Conservation (phyloP, 208 protist genomes). For the Acanthamoeba triangularis region DNA sequence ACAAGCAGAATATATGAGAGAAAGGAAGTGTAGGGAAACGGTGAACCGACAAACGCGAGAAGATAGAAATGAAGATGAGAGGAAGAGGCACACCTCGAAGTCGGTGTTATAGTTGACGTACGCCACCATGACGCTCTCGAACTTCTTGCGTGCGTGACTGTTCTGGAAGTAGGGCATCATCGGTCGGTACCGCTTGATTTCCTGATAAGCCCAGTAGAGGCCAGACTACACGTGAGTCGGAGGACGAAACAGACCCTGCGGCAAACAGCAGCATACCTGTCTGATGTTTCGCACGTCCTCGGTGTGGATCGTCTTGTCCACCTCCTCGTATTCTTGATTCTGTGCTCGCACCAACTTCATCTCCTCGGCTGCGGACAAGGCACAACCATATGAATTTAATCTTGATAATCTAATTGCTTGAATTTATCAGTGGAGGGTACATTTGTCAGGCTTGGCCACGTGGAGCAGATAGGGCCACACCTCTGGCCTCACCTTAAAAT, state of each 20-base stretch:
- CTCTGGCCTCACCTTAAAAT: constrained; percentile 67
- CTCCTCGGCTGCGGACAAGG: constrained; percentile 31
- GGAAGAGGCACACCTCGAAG: constrained; percentile 44
- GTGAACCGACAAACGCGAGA: neutral
- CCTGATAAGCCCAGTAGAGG: neutral
- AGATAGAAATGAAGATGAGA: neutral
- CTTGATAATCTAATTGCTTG: neutral
- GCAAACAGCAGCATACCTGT: neutral
- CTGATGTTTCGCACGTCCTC: constrained; percentile 8
- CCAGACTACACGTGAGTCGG: too few species aligned
- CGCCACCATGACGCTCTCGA: constrained; percentile 81
- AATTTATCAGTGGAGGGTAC: constrained; percentile 39
- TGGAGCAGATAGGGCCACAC: constrained; percentile 85
- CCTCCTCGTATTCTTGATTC: constrained; percentile 84
- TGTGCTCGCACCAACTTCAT: constrained; percentile 48
- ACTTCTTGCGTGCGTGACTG: constrained; percentile 79
- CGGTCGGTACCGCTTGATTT: constrained; percentile 48
- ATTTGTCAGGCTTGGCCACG: constrained; percentile 82
- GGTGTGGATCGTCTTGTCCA: constrained; percentile 84
- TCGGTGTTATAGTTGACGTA: constrained; percentile 85
- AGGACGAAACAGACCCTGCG: too few species aligned
- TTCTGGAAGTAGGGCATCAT: constrained; percentile 77
- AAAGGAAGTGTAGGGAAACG: neutral
- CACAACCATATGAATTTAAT: constrained; percentile 67
- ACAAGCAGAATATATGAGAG: too few species aligned